Evolutionary conservation across 768 basidiomycete genomes (phyloP).

Genomic region (Tulasnella sp.): DNA sequence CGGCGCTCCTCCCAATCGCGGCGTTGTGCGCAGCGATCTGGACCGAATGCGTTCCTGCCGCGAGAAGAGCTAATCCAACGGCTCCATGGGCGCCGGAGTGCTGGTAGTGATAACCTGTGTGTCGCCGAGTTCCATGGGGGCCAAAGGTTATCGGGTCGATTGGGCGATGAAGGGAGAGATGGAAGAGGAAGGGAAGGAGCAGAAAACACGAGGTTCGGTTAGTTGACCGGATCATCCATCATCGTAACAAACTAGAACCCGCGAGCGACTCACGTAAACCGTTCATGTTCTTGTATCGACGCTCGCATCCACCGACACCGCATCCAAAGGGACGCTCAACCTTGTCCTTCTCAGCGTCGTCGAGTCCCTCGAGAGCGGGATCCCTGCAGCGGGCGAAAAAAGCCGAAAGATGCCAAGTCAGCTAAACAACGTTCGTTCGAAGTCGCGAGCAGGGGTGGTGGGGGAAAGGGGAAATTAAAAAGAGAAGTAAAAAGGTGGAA

Average conservation of each 20-base stretch:
- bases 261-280: conserved; percentile 60
- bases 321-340: conserved; percentile 85
- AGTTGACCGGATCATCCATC: conserved; percentile 16
- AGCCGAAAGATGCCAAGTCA: conserved; percentile 23
- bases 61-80: conserved; percentile 80
- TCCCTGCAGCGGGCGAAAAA: conserved; percentile 29
- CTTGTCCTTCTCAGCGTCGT: conserved; percentile 81
- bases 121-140: neutral
- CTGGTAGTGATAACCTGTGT: conserved; percentile 84
- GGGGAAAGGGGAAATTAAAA: conserved; percentile 1
- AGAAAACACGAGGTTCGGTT: conserved; percentile 18
- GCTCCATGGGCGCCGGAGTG: conserved; percentile 96
- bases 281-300: conserved; percentile 99
- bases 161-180: neutral
- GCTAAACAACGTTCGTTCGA: conserved; percentile 50
- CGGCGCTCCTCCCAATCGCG: conserved; percentile 19
- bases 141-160: neutral
- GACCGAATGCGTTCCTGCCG: conserved; percentile 51
- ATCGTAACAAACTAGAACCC: neutral
- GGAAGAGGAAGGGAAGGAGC: neutral
- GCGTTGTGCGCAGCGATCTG: conserved; percentile 39
- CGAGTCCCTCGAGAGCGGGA: conserved; percentile 42
- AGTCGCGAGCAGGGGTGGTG: neutral
- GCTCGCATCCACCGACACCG: conserved; percentile 66
- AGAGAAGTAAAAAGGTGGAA: conserved; percentile 11